Conservation (phyloP, 805 yeast species). For the Ogataea nitratoaversa region DNA sequence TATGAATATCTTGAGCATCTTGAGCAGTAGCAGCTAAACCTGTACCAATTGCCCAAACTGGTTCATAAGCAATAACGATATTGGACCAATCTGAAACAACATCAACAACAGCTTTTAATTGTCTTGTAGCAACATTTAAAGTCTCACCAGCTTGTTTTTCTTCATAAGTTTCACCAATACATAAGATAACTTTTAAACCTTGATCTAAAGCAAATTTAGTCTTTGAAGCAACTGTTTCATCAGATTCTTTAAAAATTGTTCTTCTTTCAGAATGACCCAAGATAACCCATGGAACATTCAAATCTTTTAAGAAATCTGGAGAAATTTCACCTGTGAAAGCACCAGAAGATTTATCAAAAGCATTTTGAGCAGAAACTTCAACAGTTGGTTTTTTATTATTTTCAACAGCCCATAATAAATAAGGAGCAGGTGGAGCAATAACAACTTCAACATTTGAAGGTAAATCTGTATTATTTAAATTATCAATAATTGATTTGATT, state of each 20-base stretch:
- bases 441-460: conserved; percentile 86
- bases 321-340: conserved; percentile 98
- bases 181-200: conserved; percentile 87
- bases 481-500: conserved; percentile 76
- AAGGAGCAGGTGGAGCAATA: conserved; percentile 93
- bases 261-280: conserved; percentile 99
- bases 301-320: conserved; percentile 82
- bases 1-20: conserved; percentile 96
- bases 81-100: conserved; percentile 82
- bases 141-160: conserved; percentile 90
- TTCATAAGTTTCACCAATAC: conserved; percentile 96
- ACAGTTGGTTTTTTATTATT: conserved; percentile 69
- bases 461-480: conserved; percentile 73
- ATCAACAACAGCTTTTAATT: conserved; percentile 82
- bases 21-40: conserved; percentile 98
- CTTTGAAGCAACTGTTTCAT: conserved; percentile 89
- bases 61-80: conserved; percentile 96
- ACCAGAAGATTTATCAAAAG: conserved; percentile 83
- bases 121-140: conserved; percentile 80
- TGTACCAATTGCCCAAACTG: conserved; percentile 99
- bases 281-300: conserved; percentile 91
- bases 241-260: conserved; percentile 84
- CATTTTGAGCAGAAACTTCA: conserved; percentile 86
- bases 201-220: conserved; percentile 88
- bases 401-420: conserved; percentile 71